These are phyloP conservation scores for Gnomoniopsis sp. DNA, from an alignment of 2,329 filamentous ascomycete species.

Conservation along the genomic window DNA sequence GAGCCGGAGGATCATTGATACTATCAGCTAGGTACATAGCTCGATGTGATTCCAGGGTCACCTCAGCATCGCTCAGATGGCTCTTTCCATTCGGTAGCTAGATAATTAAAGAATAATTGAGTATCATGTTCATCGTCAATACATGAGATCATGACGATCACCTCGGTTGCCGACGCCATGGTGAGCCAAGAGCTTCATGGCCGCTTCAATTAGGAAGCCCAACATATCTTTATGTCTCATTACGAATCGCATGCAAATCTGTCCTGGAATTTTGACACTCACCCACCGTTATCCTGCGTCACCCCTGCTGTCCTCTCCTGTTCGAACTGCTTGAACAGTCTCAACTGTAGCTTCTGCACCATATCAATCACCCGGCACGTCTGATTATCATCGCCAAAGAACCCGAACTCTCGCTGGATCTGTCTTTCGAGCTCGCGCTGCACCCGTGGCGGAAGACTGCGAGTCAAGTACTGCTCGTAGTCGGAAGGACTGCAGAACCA, in stretches of 20 bases:
- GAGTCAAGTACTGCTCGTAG: conserved; percentile 16
- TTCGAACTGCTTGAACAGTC: conserved; percentile 15
- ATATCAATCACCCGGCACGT: conserved; percentile 16
- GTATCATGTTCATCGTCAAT: background rate
- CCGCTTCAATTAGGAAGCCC: no score
- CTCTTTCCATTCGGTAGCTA: no score
- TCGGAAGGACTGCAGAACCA: conserved; percentile 18
- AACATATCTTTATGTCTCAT: no score
- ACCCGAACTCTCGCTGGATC: conserved; percentile 16
- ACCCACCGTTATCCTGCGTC: background rate
- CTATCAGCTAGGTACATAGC: no score
- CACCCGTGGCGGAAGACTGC: conserved; percentile 14
- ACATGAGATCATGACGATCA: background rate
- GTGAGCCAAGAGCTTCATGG: no score
- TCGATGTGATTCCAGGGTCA: no score
- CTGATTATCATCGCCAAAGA: conserved; percentile 16
- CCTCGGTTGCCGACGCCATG: no score
- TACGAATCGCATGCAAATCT: no score
- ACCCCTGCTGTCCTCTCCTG: background rate
- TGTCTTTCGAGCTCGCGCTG: conserved; percentile 18
- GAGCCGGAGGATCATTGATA: background rate
- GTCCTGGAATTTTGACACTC: background rate
- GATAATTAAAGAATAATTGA: no score
- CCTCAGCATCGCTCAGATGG: no score
- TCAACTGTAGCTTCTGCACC: conserved; percentile 16